Evolutionary conservation across 306 rosid species (phyloP), one percentile per base, ranked within the genome.

Genomic region (Malus fusca): DNA sequence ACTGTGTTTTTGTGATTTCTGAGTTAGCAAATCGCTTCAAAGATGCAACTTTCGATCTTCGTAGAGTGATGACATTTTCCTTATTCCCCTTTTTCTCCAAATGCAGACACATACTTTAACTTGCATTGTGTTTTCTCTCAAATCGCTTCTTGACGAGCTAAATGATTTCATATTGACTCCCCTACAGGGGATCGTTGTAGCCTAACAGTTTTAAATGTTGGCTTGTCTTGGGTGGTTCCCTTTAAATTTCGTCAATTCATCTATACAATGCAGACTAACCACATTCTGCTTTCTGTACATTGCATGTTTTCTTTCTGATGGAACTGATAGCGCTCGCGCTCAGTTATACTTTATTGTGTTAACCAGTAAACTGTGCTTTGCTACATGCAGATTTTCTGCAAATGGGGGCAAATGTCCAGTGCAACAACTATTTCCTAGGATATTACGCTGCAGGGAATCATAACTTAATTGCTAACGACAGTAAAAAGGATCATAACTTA

Each of bases 361-460:
- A 48, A 58, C 65, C 43, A 67, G 73, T 85, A 71, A 80, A 75
- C 76, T 68, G 42, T 77, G 25, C 66, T 72, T 63, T 11, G 55
- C 71, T 72, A 80, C 71, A 52, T 73, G 78, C 82, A 89, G 87
- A 85, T 67, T 79, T 84, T 82, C 40, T 76, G 81, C 85, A 79
- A 66, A 83, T 81, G 90, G 85, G 79, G 8, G 79, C 85, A 44
- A 85, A 78, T 66, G 69, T 80, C 78, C 90, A 72, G 69, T 55
- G 61, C 74, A 82, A 78, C 69, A 87, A 80, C 75, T 59, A 82
- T 68, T 75, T 78, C 64, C 82, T 76, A 0, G 79, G 83, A 72
- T 79, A 78, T 70, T 75, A 70, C 61, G 71, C 87, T 14, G 22
- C 75, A 3, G 75, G 66, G 78, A 84, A 83, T 74, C 76, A 65